phyloP scores from a whole-genome alignment of 192 early-diverging fungal genomes.

The Coemansia sp. region DNA sequence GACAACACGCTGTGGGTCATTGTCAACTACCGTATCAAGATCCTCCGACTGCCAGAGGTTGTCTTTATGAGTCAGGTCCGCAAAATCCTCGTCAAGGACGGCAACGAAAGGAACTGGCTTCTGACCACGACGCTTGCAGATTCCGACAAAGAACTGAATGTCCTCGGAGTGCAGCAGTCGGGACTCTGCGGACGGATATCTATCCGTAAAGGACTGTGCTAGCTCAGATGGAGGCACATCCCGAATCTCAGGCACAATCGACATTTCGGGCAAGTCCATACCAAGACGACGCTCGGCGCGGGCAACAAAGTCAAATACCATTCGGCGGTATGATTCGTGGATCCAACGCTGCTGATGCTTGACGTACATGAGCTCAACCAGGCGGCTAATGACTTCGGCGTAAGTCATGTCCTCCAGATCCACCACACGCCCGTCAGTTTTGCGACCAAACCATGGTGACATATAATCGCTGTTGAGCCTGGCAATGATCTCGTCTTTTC shows the following conservation, averaged over 20 bases:
- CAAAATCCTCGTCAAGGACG: constrained; percentile 87
- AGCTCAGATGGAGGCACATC: constrained; percentile 1
- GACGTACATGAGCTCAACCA: too few species aligned
- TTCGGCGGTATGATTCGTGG: too few species aligned
- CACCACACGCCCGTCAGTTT: too few species aligned
- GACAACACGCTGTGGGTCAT: constrained; percentile 80
- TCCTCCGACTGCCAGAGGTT: constrained; percentile 92
- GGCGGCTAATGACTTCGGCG: too few species aligned
- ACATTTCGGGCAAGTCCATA: not conserved
- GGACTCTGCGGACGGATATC: constrained; percentile 16
- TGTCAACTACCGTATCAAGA: constrained; percentile 77
- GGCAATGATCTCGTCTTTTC: constrained; percentile 86
- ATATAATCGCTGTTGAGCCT: constrained; percentile 73
- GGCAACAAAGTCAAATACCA: too few species aligned
- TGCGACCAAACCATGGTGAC: too few species aligned
- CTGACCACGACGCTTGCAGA: too few species aligned
- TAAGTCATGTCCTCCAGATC: too few species aligned
- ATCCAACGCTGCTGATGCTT: too few species aligned
- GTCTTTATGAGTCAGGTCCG: constrained; percentile 91
- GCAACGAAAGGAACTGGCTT: constrained; percentile 94
- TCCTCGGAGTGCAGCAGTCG: too few species aligned
- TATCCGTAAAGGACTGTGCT: constrained; percentile 34
- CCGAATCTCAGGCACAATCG: not conserved
- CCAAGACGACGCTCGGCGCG: too few species aligned
- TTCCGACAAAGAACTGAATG: too few species aligned